Evolutionary conservation across 192 early-diverging fungal species (phyloP).

Genomic region (Thamnidium elegans): DNA sequence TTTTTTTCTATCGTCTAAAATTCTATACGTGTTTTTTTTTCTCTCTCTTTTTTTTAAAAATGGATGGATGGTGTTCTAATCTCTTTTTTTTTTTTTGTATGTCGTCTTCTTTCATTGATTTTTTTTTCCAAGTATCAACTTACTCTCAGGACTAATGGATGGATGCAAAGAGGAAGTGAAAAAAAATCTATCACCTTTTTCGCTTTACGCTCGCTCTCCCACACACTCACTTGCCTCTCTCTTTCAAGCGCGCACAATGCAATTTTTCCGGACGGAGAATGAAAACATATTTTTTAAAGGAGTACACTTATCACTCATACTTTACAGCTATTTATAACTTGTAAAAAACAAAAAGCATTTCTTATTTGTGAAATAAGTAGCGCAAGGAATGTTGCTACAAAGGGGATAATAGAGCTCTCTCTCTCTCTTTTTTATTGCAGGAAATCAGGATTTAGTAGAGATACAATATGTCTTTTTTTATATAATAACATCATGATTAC

Average conservation of each 20-base stretch:
- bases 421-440: no score
- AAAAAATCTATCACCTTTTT: constrained; percentile 12
- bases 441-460: not conserved
- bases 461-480: not conserved
- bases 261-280: no score
- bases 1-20: no score
- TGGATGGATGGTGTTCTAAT: constrained; percentile 18
- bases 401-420: no score
- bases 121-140: not conserved
- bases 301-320: no score
- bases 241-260: no score
- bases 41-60: not conserved
- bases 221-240: not conserved
- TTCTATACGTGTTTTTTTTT: no score
- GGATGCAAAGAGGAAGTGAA: constrained; percentile 29
- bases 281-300: no score
- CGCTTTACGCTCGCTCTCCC: not conserved
- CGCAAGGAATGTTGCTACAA: not conserved
- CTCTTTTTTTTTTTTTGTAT: no score
- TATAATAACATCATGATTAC: not conserved
- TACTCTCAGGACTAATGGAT: constrained; percentile 29
- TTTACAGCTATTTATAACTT: no score
- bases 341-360: not conserved
- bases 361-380: not conserved
- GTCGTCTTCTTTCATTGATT: no score